phyloP scores from a whole-genome alignment of 2,329 filamentous ascomycete species.

The Mariannaea sp. region DNA sequence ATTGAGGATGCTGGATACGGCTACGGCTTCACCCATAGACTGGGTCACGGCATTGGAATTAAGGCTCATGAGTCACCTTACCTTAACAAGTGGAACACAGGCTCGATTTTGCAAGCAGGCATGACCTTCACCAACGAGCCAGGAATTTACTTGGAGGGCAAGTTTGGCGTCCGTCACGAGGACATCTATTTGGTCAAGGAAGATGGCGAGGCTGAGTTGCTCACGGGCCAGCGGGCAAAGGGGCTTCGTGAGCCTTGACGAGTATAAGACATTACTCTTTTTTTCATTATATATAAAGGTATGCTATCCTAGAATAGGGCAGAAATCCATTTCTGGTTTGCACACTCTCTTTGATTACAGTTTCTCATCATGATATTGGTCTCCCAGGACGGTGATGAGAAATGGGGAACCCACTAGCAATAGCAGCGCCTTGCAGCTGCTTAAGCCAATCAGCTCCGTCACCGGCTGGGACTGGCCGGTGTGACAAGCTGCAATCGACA shows the following conservation, averaged over 20 bases:
- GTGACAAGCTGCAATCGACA: slow-evolving; percentile 42
- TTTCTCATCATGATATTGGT: background rate
- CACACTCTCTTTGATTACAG: too few relatives aligned
- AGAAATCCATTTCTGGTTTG: too few relatives aligned
- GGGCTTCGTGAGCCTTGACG: slow-evolving; percentile 57
- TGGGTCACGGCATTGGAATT: slow-evolving; percentile 69
- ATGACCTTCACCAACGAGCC: slow-evolving; percentile 70
- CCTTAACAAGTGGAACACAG: slow-evolving; percentile 64
- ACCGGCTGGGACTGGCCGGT: slow-evolving; percentile 38
- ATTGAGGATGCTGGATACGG: slow-evolving; percentile 65
- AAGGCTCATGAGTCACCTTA: slow-evolving; percentile 70
- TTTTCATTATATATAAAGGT: slow-evolving; percentile 7
- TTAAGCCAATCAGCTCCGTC: slow-evolving; percentile 39
- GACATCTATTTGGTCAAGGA: slow-evolving; percentile 63
- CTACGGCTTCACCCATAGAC: slow-evolving; percentile 62
- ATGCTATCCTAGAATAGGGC: background rate
- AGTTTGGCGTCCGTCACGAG: slow-evolving; percentile 67
- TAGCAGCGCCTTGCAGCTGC: slow-evolving; percentile 38
- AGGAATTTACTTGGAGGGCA: slow-evolving; percentile 63
- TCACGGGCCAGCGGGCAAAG: slow-evolving; percentile 57
- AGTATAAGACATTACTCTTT: too few relatives aligned
- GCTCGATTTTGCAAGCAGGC: slow-evolving; percentile 52
- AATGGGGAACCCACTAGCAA: slow-evolving; percentile 44
- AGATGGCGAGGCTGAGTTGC: slow-evolving; percentile 56
- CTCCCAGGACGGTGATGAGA: slow-evolving; percentile 12